Evolutionary conservation across 306 rosid genomes (phyloP), one percentile per base, ranked within the genome.

Genomic region (Ammopiptanthus mongolicus): DNA sequence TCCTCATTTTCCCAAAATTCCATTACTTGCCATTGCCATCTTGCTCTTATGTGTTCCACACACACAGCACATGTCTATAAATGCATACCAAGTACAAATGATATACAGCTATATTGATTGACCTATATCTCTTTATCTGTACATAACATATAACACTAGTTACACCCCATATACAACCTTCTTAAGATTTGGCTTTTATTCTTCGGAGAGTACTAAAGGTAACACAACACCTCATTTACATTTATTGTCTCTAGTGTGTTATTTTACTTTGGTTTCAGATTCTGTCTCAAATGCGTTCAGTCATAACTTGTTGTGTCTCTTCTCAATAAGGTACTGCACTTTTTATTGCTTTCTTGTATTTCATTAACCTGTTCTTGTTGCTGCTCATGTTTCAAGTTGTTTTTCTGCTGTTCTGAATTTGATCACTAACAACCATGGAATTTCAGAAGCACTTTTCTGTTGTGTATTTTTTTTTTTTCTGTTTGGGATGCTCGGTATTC

Each of bases 131-230:
- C 46, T 86, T 69, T 77, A 44, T 78, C 87, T 81, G 80, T 75
- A 74, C 85, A 64, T 70, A 78, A 29, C 74, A 64, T 44, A 44
- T 3, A 1, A 11, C 15, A 8, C 11, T 25, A 25, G 3, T 25
- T 0, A 25, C 44, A 8, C 44, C 84, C 75, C 77, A 6, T 28
- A 47, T 36, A 34, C 58, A 76, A 41, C 58, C 63, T 70, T 75
- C 12, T 4, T 63, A 56, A 77, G n/a, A 81, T 74, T 82, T 80
- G 77, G 62, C 73, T 63, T 84, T 75, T 80, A 64, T 71, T 60
- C 79, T 82, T 76, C 74, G 29, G 75, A 34, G 23, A 65, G 75
- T 62, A 71, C 73, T 81, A 33, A 80, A 73, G 90, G 92, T 87
- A 74, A 76, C 71, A 39, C 53, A 71, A 73, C 64, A 46, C 41